A percentile compares a stretch with the other conserved stretches of the same genome.
These are phyloP conservation scores for Hanseniaspora clermontiae DNA, from an alignment of 805 yeast species.

Conservation along the genomic window DNA sequence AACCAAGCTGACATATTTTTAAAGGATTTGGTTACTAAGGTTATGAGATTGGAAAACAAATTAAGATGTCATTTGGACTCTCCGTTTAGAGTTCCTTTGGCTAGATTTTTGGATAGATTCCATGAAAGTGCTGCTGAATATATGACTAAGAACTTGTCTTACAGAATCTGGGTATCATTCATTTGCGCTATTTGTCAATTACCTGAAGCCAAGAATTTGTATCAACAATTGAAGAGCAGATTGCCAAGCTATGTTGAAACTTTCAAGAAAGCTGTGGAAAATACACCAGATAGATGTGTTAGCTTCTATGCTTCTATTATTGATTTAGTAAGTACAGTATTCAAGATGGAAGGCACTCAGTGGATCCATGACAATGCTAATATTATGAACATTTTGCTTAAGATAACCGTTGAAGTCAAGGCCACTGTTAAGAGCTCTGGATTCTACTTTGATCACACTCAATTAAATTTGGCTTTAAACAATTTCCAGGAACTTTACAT, in stretches of 20 bases:
- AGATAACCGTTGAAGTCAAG: slow-evolving; percentile 22
- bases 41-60: slow-evolving; percentile 66
- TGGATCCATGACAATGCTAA: slow-evolving; percentile 46
- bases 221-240: slow-evolving; percentile 42
- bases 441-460: slow-evolving; percentile 40
- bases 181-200: slow-evolving; percentile 26
- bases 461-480: slow-evolving; percentile 54
- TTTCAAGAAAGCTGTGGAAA: slow-evolving; percentile 34
- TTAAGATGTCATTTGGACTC: slow-evolving; percentile 74
- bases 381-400: slow-evolving; percentile 22
- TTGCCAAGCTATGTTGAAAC: slow-evolving; percentile 37
- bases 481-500: slow-evolving; percentile 45
- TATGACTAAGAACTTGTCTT: slow-evolving; percentile 52
- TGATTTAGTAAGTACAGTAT: slow-evolving; percentile 48
- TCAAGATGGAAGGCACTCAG: slow-evolving; percentile 34
- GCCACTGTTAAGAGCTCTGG: slow-evolving; percentile 21
- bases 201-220: slow-evolving; percentile 34
- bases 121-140: slow-evolving; percentile 60
- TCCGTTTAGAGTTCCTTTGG: slow-evolving; percentile 84
- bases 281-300: slow-evolving; percentile 26
- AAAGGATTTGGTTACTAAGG: slow-evolving; percentile 69
- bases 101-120: slow-evolving; percentile 73
- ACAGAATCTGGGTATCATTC: slow-evolving; percentile 42
- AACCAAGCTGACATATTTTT: slow-evolving; percentile 83
- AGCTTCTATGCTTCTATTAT: slow-evolving; percentile 54